A percentile compares a stretch with the other conserved stretches of the same genome.
phyloP scores from a whole-genome alignment of 2,329 filamentous ascomycete genomes.

The Truncatella angustata region DNA sequence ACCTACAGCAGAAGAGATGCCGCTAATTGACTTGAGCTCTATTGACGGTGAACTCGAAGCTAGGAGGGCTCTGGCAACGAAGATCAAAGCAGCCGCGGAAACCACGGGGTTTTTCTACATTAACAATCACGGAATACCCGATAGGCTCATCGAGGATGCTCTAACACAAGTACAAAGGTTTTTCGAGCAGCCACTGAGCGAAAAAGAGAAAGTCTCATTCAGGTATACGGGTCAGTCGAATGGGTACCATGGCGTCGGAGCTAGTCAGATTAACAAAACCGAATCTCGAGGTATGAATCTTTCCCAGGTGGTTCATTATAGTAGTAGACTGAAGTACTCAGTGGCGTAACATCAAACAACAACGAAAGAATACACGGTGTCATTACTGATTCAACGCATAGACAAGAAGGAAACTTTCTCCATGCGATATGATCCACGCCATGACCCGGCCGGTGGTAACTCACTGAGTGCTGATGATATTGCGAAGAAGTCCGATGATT shows the following conservation, averaged over 20 bases:
- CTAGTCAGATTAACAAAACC: conserved; percentile 27
- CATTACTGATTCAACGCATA: conserved; percentile 28
- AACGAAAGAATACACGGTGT: conserved; percentile 25
- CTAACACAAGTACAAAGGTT: conserved; percentile 20
- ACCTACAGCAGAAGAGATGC: conserved; percentile 41
- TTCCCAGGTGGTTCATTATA: conserved; percentile 26
- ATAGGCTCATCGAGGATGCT: conserved; percentile 28
- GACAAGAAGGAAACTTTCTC: conserved; percentile 27
- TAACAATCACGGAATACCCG: conserved; percentile 27
- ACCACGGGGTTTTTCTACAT: conserved; percentile 46
- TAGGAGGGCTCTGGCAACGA: conserved; percentile 33
- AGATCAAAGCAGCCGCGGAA: conserved; percentile 26
- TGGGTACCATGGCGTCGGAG: conserved; percentile 37
- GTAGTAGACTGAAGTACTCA: conserved; percentile 33
- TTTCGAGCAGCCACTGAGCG: conserved; percentile 23
- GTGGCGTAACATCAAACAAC: conserved; percentile 27
- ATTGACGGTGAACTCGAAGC: conserved; percentile 33
- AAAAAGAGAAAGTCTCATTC: conserved; percentile 28
- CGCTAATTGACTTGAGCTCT: conserved; percentile 40
- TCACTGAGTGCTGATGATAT: conserved; percentile 11
- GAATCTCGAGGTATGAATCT: conserved; percentile 29
- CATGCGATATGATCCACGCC: conserved; percentile 37
- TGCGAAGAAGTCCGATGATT: conserved; percentile 16
- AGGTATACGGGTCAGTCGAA: conserved; percentile 33
- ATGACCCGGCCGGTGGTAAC: conserved; percentile 31